Conservation (phyloP, 2,329 filamentous ascomycete genomes). For the Paraphaeosphaeria sporulosa region DNA sequence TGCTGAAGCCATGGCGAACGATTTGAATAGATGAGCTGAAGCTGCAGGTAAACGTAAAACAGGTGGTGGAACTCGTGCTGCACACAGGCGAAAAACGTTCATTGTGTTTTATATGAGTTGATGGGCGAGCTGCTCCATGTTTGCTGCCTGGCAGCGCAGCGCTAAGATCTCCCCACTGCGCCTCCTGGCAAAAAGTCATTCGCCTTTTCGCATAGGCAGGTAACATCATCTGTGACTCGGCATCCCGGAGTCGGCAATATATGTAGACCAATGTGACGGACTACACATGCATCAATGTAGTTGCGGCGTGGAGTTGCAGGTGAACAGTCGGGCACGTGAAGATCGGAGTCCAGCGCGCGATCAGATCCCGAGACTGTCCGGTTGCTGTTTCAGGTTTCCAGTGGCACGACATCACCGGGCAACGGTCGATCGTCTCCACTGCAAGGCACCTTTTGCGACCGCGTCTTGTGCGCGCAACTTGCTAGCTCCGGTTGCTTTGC, state of each 20-base stretch:
- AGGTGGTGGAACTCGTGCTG: background rate
- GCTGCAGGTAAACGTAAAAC: background rate
- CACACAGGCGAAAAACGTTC: background rate
- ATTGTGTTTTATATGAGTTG: background rate
- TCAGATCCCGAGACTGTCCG: background rate
- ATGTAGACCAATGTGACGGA: background rate
- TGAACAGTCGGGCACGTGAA: background rate
- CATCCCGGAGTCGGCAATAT: too few relatives aligned
- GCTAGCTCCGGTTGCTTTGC: constrained; percentile 1
- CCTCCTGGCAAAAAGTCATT: constrained; percentile 5
- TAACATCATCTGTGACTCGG: too few relatives aligned
- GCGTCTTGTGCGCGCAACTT: constrained; percentile 7
- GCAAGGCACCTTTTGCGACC: background rate
- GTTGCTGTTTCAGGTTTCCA: constrained; percentile 12
- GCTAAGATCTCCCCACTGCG: constrained; percentile 6
- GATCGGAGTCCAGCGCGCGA: background rate
- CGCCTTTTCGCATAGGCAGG: background rate
- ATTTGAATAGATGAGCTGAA: background rate
- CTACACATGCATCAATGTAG: background rate
- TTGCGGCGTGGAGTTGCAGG: background rate
- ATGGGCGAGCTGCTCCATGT: background rate
- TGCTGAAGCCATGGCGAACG: constrained; percentile 22
- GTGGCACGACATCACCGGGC: constrained; percentile 5
- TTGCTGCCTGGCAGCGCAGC: constrained; percentile 7
- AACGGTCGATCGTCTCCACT: background rate